Percentiles rank a stretch among this genome's conserved stretches.
phyloP scores from a whole-genome alignment of 208 protist genomes.

The Histomonas meleagridis region DNA sequence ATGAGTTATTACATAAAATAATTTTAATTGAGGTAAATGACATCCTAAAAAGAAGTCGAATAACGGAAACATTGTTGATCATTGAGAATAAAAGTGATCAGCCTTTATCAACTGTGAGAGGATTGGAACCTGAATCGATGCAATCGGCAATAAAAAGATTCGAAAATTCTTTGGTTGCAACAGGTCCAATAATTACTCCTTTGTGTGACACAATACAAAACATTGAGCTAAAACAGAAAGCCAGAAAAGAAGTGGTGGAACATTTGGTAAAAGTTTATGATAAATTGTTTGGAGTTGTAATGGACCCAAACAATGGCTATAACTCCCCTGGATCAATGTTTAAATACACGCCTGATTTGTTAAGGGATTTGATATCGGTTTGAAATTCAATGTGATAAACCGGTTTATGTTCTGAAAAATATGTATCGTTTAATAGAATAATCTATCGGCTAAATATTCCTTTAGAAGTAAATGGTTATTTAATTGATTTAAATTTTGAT shows the following conservation, averaged over 20 bases:
- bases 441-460: too few relatives aligned
- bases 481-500: too few relatives aligned
- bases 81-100: neutral
- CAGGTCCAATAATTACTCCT: neutral
- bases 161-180: neutral
- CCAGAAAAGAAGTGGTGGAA: neutral
- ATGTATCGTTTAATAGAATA: too few relatives aligned
- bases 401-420: too few relatives aligned
- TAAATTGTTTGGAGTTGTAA: neutral
- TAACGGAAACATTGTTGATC: neutral
- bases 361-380: neutral
- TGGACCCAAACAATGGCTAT: constrained; percentile 11
- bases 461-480: too few relatives aligned
- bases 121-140: neutral
- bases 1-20: neutral
- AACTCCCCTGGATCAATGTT: neutral
- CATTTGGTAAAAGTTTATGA: neutral
- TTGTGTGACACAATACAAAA: neutral
- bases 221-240: neutral
- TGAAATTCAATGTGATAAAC: too few relatives aligned
- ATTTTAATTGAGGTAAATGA: neutral
- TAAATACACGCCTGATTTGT: neutral
- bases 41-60: neutral
- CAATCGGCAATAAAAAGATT: neutral
- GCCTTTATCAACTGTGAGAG: neutral